phyloP scores from a whole-genome alignment of 352 stramenopile genomes.

The Phytophthora colocasiae region DNA sequence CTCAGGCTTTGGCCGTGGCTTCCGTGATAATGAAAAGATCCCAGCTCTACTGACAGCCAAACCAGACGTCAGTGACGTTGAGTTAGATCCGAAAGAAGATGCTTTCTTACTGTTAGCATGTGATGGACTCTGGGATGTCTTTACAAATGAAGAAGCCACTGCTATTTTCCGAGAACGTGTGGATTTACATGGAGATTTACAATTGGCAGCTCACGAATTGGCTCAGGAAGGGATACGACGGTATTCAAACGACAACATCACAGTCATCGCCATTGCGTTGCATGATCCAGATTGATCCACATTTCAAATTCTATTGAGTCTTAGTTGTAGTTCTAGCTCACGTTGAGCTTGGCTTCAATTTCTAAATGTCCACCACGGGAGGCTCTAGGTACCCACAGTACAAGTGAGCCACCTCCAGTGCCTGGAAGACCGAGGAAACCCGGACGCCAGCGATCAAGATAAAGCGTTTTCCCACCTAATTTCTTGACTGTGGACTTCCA shows the following conservation, averaged over 20 bases:
- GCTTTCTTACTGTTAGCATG: constrained; percentile 81
- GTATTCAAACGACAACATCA: constrained; percentile 87
- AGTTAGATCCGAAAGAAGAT: constrained; percentile 47
- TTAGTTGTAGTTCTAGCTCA: constrained; percentile 32
- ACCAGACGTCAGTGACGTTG: constrained; percentile 56
- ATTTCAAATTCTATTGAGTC: constrained; percentile 5
- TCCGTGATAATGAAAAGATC: constrained; percentile 57
- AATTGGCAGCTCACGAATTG: constrained; percentile 73
- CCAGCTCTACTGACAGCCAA: constrained; percentile 58
- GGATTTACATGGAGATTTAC: constrained; percentile 55
- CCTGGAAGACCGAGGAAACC: constrained; percentile 34
- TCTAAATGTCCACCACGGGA: constrained; percentile 49
- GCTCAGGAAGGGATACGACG: constrained; percentile 74
- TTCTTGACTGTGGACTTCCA: constrained; percentile 31
- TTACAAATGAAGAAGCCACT: constrained; percentile 70
- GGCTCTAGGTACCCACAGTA: constrained; percentile 57
- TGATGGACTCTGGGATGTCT: constrained; percentile 87
- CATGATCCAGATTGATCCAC: constrained; percentile 1
- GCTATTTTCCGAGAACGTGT: constrained; percentile 63
- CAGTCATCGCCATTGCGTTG: constrained; percentile 54
- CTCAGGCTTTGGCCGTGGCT: constrained; percentile 18
- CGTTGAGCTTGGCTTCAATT: constrained; percentile 56
- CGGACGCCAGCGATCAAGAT: constrained; percentile 34
- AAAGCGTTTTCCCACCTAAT: constrained; percentile 41
- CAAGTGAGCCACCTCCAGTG: constrained; percentile 51